Percentiles rank a stretch among this genome's conserved stretches.
These are phyloP conservation scores for Aspergillus sp. DNA, from an alignment of 2,329 filamentous ascomycete genomes.

Conservation along the genomic window DNA sequence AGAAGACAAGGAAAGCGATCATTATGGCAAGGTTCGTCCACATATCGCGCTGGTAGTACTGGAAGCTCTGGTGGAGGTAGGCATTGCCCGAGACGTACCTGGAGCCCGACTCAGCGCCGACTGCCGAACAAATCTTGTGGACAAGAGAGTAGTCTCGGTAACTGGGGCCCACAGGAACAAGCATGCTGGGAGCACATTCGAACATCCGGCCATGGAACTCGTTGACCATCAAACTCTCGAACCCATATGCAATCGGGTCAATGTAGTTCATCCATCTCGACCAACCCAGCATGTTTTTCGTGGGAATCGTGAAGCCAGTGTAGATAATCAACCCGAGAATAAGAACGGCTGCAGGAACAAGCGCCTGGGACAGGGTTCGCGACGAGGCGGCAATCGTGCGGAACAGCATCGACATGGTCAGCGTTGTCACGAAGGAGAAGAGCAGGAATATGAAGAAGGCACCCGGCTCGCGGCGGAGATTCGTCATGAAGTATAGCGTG, in stretches of 20 bases:
- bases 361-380: constrained; percentile 52
- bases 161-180: constrained; percentile 38
- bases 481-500: constrained; percentile 77
- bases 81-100: constrained; percentile 47
- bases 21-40: constrained; percentile 65
- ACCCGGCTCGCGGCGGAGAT: constrained; percentile 62
- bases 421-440: constrained; percentile 60
- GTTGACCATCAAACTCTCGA: constrained; percentile 73
- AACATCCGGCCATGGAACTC: constrained; percentile 64
- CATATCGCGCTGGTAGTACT: constrained; percentile 50
- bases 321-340: constrained; percentile 39
- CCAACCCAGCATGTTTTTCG: constrained; percentile 63
- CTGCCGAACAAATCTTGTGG: constrained; percentile 48
- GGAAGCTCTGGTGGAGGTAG: constrained; percentile 48
- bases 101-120: constrained; percentile 50
- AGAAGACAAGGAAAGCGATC: constrained; percentile 54
- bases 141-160: constrained; percentile 26
- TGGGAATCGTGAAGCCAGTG: constrained; percentile 39
- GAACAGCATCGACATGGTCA: constrained; percentile 83
- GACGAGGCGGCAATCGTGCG: constrained; percentile 69
- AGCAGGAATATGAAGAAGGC: constrained; percentile 81
- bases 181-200: constrained; percentile 28
- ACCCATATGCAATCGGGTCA: constrained; percentile 69
- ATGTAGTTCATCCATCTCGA: constrained; percentile 76
- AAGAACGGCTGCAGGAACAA: constrained; percentile 47